Evolutionary conservation across 495 filamentous ascomycete genomes (phyloP).

Genomic region (Cairneyella variabilis): DNA sequence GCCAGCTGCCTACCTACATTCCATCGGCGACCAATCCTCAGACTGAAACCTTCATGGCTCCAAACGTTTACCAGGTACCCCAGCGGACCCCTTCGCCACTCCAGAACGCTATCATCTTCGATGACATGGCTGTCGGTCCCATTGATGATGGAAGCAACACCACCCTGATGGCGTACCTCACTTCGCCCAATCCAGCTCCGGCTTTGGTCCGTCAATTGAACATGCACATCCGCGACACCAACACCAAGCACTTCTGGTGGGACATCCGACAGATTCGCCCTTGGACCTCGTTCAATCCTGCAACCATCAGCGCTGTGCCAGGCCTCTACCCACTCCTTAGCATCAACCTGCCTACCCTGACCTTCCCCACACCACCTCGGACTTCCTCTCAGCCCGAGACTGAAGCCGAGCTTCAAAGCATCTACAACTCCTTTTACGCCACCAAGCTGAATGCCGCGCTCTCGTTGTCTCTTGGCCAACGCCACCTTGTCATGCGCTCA

Average conservation of each 20-base stretch:
- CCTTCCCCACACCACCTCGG: conserved; percentile 55
- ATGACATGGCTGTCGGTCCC: conserved; percentile 29
- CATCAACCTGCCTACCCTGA: conserved; percentile 57
- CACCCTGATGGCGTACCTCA: conserved; percentile 74
- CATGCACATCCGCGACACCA: conserved; percentile 60
- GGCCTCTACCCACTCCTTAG: conserved; percentile 70
- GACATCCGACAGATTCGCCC: conserved; percentile 81
- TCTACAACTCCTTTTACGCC: conserved; percentile 49
- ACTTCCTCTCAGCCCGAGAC: conserved; percentile 65
- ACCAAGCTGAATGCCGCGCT: conserved; percentile 34
- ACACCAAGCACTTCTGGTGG: conserved; percentile 89
- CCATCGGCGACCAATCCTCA: conserved; percentile 42
- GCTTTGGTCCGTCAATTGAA: conserved; percentile 78
- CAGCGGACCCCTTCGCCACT: conserved; percentile 33
- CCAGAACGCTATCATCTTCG: conserved; percentile 22
- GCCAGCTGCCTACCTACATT: conserved; percentile 68
- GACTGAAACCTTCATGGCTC: conserved; percentile 43
- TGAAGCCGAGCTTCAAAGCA: conserved; percentile 62
- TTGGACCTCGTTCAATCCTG: conserved; percentile 74
- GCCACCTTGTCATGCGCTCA: conserved; percentile 27
- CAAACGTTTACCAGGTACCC: conserved; percentile 37
- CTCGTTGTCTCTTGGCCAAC: conserved; percentile 18
- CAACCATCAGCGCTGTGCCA: conserved; percentile 68
- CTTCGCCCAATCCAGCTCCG: conserved; percentile 71
- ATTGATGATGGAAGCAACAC: conserved; percentile 51